Conservation (phyloP, 305 asterid species). For the Salvia sclarea region DNA sequence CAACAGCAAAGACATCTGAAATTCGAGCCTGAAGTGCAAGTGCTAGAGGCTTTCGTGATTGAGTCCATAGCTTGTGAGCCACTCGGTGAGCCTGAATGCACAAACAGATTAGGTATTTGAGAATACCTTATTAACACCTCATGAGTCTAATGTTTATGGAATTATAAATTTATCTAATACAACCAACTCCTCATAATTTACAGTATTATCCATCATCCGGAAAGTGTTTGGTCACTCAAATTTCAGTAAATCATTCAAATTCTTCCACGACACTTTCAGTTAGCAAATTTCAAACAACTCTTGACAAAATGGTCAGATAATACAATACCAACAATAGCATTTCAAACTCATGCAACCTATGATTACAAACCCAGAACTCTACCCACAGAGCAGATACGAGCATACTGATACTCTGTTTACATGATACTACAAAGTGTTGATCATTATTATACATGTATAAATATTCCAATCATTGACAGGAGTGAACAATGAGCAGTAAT, state of each 20-base stretch:
- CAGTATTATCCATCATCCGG: background rate
- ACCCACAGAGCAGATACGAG: background rate
- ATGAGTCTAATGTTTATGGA: background rate
- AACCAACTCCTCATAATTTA: background rate
- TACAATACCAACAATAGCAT: background rate
- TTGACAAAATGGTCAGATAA: background rate
- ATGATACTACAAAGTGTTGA: background rate
- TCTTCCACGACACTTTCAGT: background rate
- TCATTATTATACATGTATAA: background rate
- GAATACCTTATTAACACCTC: background rate
- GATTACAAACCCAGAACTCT: background rate
- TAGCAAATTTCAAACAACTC: background rate
- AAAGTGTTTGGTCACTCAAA: background rate
- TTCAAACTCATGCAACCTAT: background rate
- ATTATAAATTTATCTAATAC: background rate
- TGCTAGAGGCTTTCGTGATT: conserved; percentile 64
- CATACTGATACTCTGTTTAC: background rate
- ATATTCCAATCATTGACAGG: background rate
- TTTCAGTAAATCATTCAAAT: background rate
- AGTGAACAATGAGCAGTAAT: background rate
- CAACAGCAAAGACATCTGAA: conserved; percentile 75
- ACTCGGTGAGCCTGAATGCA: conserved; percentile 62
- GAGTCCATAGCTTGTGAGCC: conserved; percentile 77
- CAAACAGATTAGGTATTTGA: conserved; percentile 10
- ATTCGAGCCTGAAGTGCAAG: conserved; percentile 77